Percentiles rank a stretch among this genome's conserved stretches.
Conservation (phyloP, 2,329 filamentous ascomycete genomes). For the Juglanconis juglandina region DNA sequence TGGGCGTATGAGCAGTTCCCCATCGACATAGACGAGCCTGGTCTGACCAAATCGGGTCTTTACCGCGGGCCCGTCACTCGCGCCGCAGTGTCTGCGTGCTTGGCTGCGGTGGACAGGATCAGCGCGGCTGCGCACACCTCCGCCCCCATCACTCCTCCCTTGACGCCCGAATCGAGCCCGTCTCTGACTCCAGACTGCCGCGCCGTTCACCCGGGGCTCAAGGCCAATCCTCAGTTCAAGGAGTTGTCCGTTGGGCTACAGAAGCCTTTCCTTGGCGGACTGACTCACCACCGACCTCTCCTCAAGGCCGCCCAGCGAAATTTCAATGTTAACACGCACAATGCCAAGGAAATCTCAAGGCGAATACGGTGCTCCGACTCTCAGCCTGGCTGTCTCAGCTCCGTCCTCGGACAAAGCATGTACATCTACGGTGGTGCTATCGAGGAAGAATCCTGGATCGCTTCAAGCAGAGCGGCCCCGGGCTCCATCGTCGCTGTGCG, state of each 20-base stretch:
- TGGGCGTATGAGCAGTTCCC: slow-evolving; percentile 42
- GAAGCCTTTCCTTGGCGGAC: slow-evolving; percentile 35
- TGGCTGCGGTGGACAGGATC: slow-evolving; percentile 35
- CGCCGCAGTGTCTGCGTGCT: slow-evolving; percentile 34
- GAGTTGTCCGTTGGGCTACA: slow-evolving; percentile 30
- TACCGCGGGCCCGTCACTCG: slow-evolving; percentile 37
- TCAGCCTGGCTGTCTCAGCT: slow-evolving; percentile 38
- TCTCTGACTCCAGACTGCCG: background rate
- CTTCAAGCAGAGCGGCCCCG: slow-evolving; percentile 15
- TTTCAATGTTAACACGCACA: slow-evolving; percentile 33
- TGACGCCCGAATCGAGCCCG: slow-evolving; percentile 1
- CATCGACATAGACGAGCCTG: slow-evolving; percentile 36
- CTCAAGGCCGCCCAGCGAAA: slow-evolving; percentile 36
- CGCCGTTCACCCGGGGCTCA: slow-evolving; percentile 23
- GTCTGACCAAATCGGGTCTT: slow-evolving; percentile 37
- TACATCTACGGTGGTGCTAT: slow-evolving; percentile 40
- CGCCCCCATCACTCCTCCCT: slow-evolving; percentile 20
- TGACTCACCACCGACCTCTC: slow-evolving; percentile 33
- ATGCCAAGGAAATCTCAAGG: slow-evolving; percentile 36
- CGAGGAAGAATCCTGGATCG: slow-evolving; percentile 28
- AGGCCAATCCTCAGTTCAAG: slow-evolving; percentile 25
- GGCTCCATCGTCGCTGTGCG: slow-evolving; percentile 34
- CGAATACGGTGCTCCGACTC: slow-evolving; percentile 39
- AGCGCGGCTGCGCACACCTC: slow-evolving; percentile 24
- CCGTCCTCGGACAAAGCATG: slow-evolving; percentile 32